These are phyloP conservation scores for Cucurbita pepo DNA, from an alignment of 306 rosid genomes.

Conservation along the genomic window DNA sequence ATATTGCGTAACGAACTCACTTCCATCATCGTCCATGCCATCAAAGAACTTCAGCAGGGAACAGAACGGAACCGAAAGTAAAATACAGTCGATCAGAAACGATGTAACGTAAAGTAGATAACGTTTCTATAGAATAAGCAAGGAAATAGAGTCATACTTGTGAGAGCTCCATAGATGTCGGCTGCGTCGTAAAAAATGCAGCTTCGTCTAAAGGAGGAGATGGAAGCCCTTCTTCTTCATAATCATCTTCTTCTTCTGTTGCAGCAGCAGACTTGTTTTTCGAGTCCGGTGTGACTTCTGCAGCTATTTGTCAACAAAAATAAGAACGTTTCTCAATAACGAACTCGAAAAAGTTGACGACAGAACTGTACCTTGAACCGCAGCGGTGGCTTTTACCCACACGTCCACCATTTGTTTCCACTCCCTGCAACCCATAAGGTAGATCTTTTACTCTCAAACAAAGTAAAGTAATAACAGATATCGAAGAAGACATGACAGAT, in stretches of 20 bases:
- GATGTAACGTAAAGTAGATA: background rate
- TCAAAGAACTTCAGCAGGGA: slow-evolving; percentile 62
- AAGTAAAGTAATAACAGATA: background rate
- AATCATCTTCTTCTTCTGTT: slow-evolving; percentile 37
- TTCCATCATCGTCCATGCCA: slow-evolving; percentile 94
- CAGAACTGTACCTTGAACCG: slow-evolving; percentile 22
- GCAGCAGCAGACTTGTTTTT: slow-evolving; percentile 40
- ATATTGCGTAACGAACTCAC: slow-evolving; percentile 47
- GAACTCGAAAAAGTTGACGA: background rate
- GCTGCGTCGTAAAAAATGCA: slow-evolving; percentile 43
- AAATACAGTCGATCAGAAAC: slow-evolving; percentile 21
- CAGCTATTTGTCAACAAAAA: slow-evolving; percentile 11
- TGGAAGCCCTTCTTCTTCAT: slow-evolving; percentile 81
- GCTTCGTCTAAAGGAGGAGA: slow-evolving; percentile 88
- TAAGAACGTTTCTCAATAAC: background rate
- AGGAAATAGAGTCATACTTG: slow-evolving; percentile 27
- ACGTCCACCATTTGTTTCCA: slow-evolving; percentile 74
- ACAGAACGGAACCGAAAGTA: slow-evolving; percentile 14
- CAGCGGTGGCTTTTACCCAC: slow-evolving; percentile 47
- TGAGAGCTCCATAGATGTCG: slow-evolving; percentile 66
- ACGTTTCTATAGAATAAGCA: background rate
- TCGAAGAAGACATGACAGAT: background rate
- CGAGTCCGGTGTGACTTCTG: slow-evolving; percentile 67
- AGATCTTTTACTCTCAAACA: background rate
- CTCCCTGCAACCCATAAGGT: slow-evolving; percentile 26